Evolutionary conservation across 169 alveolate genomes (phyloP), one percentile per base, ranked within the genome.

Genomic region (Miamiensis avidus): DNA sequence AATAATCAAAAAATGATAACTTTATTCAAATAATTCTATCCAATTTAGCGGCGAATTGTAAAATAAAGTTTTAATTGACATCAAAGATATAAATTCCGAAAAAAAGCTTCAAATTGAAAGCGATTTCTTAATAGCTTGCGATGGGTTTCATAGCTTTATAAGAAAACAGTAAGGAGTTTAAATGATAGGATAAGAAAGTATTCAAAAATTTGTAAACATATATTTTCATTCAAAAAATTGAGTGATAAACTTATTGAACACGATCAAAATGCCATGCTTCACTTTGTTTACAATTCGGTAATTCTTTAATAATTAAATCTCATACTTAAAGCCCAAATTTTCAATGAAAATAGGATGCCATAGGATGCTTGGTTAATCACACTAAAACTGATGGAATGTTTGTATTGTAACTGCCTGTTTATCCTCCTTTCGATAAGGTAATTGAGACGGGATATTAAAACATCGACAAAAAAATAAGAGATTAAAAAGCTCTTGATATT

Each of bases 101-200:
- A 34, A 29, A 49, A 79, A 73, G 26, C 6, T 49, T 28, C 0
- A 34, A 34, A 49, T 49, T 34, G 64, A 79, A 64, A 33, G 65
- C 29, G 84, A 79, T 79, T 79, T 34, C 29, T 79, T 79, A 79
- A 49, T 79, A 29, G 84, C 84, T 28, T 79, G 84, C 64, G 84
- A 79, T 64, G 84, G 84, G 0, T 34, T 34, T 27, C 75, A 64
- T 28, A 34, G 76, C 29, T 79, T 32, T 64, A 30, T 79, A 1
- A 79, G 84, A 79, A 79, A 79, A 28, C 29, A 33, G 4, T 79
- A 34, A 64, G 76, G 49, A 49, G 65, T 79, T 0, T 30, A 74
- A 0, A 49, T 79, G 29, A 74, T 79, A 16, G 84, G 84, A 79
- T 49, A 64, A n/a, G 64, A 69, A 0, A 49, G 30, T 79, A 26